Base-by-base conservation (phyloP, 371 early-diverging fungal species). In the Fennellomyces sp. region DNA sequence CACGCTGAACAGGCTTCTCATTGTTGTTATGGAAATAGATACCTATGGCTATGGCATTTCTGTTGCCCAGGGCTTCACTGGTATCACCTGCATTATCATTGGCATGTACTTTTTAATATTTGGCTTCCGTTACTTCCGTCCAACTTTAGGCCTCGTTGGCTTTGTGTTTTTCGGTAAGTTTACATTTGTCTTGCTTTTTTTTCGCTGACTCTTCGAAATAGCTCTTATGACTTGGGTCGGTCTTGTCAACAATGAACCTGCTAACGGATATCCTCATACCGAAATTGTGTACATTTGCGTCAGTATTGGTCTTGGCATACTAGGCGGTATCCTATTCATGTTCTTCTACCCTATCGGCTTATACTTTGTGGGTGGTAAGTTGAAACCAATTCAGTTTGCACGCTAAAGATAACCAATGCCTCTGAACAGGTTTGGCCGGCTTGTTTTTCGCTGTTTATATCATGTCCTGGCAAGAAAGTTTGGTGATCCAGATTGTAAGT, bases 201-300 rank as follows among this genome's bases (percentile, higher is more conserved):
- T 33, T n/a, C n/a, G n/a, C n/a, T n/a, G n/a, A n/a, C n/a, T n/a
- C n/a, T n/a, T n/a, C n/a, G n/a, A n/a, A n/a, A 12, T 58, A 81
- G 82, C 73, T 13, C 64, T 69, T 12, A 80, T 80, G 71, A 75
- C 78, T 11, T 82, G 73, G 75, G 72, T 80, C 17, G 80, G 80
- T 2, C 58, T 82, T 31, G 68, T 69, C 17, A 82, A 82, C 62
- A 78, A 73, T 23, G 80, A 82, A 52, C 82, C 82, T 17, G 55
- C 61, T 15, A 57, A 52, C 29, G 78, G 78, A 11, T 78, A 70
- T 41, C 75, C 78, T 1, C 55, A 75, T n/a, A 63, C 63, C 12
- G 71, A 71, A 51, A 57, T 75, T 13, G 69, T 75, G 11, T 78
- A 78, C 33, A 74, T 78, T 26, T 72, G 75, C 48, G 78, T 78